phyloP scores from a whole-genome alignment of 2,329 filamentous ascomycete species.

The Claviceps fusiformis region DNA sequence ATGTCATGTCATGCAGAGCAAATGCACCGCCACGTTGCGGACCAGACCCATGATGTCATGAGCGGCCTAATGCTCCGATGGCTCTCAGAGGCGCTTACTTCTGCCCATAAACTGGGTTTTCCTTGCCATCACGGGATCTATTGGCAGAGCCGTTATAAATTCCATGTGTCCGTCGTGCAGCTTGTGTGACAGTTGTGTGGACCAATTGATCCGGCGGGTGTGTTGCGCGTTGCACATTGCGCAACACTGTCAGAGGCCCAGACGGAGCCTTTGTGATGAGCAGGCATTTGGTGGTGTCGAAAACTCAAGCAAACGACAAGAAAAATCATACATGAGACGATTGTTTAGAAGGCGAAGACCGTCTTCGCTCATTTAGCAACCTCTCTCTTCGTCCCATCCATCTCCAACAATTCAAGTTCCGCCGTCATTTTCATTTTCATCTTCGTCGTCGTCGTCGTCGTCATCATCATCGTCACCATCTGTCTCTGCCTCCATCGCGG shows the following conservation, averaged over 20 bases:
- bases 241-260: too few species aligned
- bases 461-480: not conserved
- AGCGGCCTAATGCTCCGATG: too few species aligned
- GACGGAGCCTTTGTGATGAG: too few species aligned
- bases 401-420: not conserved
- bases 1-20: too few species aligned
- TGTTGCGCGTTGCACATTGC: too few species aligned
- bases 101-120: too few species aligned
- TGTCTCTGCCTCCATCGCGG: slow-evolving; percentile 6
- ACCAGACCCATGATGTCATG: slow-evolving; percentile 17
- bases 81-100: too few species aligned
- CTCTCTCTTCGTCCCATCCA: not conserved
- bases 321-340: not conserved
- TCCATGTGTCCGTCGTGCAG: too few species aligned
- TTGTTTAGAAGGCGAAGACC: not conserved
- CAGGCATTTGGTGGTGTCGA: not conserved
- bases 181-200: not conserved
- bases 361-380: not conserved
- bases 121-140: too few species aligned
- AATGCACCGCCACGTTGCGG: slow-evolving; percentile 18
- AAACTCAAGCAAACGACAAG: not conserved
- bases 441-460: not conserved
- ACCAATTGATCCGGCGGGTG: not conserved
- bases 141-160: too few species aligned
- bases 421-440: not conserved